These are phyloP conservation scores for Neofusicoccum sp. DNA, from an alignment of 2,329 filamentous ascomycete genomes.

Conservation along the genomic window DNA sequence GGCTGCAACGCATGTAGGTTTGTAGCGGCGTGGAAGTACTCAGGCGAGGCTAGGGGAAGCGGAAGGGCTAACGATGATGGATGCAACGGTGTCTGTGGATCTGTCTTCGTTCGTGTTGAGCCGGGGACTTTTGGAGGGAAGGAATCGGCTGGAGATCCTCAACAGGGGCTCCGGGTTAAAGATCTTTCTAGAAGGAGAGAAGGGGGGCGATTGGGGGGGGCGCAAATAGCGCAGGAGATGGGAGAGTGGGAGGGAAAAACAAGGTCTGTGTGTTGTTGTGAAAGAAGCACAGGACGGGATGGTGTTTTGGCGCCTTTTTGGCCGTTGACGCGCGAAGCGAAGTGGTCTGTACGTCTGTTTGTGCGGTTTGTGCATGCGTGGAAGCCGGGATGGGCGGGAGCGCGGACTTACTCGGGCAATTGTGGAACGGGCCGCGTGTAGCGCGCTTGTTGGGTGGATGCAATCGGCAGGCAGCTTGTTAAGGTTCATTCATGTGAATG, in stretches of 20 bases:
- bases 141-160: background rate
- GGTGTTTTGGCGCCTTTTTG: background rate
- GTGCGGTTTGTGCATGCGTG: background rate
- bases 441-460: background rate
- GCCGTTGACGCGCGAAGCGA: background rate
- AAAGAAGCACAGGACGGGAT: background rate
- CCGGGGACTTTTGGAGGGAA: background rate
- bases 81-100: background rate
- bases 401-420: background rate
- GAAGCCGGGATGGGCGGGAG: background rate
- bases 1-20: background rate
- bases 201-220: background rate
- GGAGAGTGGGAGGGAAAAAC: background rate
- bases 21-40: background rate
- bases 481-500: too few species aligned
- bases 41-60: too few species aligned
- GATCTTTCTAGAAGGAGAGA: background rate
- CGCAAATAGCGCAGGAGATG: background rate
- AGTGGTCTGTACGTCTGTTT: background rate
- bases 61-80: background rate
- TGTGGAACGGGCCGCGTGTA: slow-evolving; percentile 9
- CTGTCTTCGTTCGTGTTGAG: background rate
- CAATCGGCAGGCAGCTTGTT: too few species aligned
- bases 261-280: background rate
- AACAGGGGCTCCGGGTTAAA: background rate